Evolutionary conservation across 83 land plant species (phyloP), one percentile per base, ranked within the genome.

Genomic region (Isoetes engelmannii): DNA sequence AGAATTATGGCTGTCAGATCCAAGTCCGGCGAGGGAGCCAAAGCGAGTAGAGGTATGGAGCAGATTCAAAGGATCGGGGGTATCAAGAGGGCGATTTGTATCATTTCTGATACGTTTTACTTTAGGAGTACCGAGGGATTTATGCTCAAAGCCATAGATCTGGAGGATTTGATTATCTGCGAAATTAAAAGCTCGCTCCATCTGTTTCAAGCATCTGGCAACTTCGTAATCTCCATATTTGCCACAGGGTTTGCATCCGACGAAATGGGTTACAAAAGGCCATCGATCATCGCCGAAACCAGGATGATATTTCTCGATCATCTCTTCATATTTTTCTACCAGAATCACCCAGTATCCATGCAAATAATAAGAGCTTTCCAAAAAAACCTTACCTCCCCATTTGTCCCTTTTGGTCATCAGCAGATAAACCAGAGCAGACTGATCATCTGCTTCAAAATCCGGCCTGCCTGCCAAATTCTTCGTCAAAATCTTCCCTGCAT

Each of bases 231-330:
- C 86, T 8, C 84, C 81, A 64, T 69, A 74, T 56, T 75, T 74
- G 28, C 77, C 74, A 19, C 62, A 59, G 12, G 62, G 62, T 37
- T 59, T 59, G 62, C 62, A 59, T 59, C 86, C 86, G 51, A 81
- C 84, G 47, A 84, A 84, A 48, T 84, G 86, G 9, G 86, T 84
- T 45, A 84, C 81, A 21, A 84, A 74, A 0, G 86, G 86, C 86
- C 86, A 84, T 47, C 86, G 60, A 53, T 84, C 82, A 66, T 84
- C 86, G 8, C 86, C 86, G 4, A 74, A 71, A 3, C 86, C 86
- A 9, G 86, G 86, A 47, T 84, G 78, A 65, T 69, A 72, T 6
- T 81, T 84, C 67, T 75, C 84, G 19, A 84, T 81, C 79, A 77
- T 77, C 69, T 84, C 82, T 71, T 84, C 86, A 43, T 81, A 84